Percentiles rank a stretch among this genome's conserved stretches.
These are phyloP conservation scores for Mayamaea pseudoterrestris DNA, from an alignment of 108 stramenopile species.

Conservation along the genomic window DNA sequence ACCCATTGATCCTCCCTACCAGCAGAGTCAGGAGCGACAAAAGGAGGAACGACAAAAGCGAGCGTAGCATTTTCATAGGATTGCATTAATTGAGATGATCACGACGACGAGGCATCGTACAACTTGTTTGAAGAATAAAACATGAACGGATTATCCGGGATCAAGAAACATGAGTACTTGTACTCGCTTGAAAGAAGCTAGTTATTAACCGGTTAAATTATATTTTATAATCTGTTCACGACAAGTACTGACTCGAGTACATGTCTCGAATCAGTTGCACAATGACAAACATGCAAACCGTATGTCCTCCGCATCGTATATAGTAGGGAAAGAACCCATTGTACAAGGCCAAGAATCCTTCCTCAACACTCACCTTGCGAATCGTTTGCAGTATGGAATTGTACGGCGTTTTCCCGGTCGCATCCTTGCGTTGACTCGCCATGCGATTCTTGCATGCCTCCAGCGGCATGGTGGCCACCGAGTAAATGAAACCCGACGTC, in stretches of 20 bases:
- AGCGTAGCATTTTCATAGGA: too few relatives aligned
- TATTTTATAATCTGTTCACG: too few relatives aligned
- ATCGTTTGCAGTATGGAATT: constrained; percentile 76
- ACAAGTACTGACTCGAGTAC: constrained; percentile 25
- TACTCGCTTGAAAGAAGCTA: too few relatives aligned
- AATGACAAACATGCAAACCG: constrained; percentile 86
- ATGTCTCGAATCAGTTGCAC: constrained; percentile 74
- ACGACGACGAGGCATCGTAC: too few relatives aligned
- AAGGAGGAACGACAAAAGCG: constrained; percentile 15
- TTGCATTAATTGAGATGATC: too few relatives aligned
- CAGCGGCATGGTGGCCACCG: constrained; percentile 88
- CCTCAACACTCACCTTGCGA: constrained; percentile 41
- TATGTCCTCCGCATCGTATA: constrained; percentile 90
- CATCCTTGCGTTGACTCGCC: constrained; percentile 79
- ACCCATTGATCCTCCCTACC: constrained; percentile 66
- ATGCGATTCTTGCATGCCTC: constrained; percentile 91
- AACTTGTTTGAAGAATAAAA: too few relatives aligned
- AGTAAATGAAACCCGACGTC: constrained; percentile 88
- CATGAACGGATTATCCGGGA: too few relatives aligned
- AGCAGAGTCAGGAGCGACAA: constrained; percentile 29
- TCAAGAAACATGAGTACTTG: too few relatives aligned
- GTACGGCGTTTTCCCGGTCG: constrained; percentile 76
- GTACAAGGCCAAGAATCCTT: constrained; percentile 77
- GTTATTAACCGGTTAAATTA: too few relatives aligned
- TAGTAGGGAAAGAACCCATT: constrained; percentile 63